Evolutionary conservation across 2,329 filamentous ascomycete species (phyloP), one percentile per base, ranked within the genome.

Genomic region (Mariannaea sp.): DNA sequence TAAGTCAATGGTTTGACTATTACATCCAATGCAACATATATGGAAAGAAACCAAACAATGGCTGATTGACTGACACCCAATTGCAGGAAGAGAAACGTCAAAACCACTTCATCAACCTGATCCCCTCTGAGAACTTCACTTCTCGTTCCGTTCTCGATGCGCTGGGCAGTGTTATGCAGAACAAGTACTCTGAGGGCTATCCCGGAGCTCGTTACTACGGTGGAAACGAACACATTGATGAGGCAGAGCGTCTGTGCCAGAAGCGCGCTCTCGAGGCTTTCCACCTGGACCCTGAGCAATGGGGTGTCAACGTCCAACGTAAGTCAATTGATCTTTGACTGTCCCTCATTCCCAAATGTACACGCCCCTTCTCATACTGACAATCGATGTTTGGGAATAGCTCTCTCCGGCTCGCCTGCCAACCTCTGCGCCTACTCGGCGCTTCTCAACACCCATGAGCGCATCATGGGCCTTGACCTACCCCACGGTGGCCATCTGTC

Each of bases 141-240:
- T 94, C 90, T 5, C 88, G 92, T 73, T 90, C 90, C 19, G 90
- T 95, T 16, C 83, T 95, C 50, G 90, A 95, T 77, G 90, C 90
- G 24, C 78, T 95, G 56, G 90, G 90, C 61, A 94, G 90, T 78
- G 88, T 91, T 47, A 95, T 95, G 91, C 90, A 94, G 73, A 95
- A 96, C 76, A 97, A 97, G 75, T 97, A 97, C 78, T 97, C 92
- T 1, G 93, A 97, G 74, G 93, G 93, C 42, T 97, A 97, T 68
- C 93, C 92, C 19, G 92, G 92, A 56, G 92, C 92, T 55, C 81
- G 92, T 70, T 97, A 97, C 78, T 97, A 97, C 70, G 92, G 92
- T 44, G 92, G 92, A 60, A 97, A 97, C 73, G 89, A 96, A 74
- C 90, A 92, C 72, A 97, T 97, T 66, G 92, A 97, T 68, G 83